Base-by-base conservation (phyloP, 495 filamentous ascomycete genomes). In the Schizothecium vesticola region DNA sequence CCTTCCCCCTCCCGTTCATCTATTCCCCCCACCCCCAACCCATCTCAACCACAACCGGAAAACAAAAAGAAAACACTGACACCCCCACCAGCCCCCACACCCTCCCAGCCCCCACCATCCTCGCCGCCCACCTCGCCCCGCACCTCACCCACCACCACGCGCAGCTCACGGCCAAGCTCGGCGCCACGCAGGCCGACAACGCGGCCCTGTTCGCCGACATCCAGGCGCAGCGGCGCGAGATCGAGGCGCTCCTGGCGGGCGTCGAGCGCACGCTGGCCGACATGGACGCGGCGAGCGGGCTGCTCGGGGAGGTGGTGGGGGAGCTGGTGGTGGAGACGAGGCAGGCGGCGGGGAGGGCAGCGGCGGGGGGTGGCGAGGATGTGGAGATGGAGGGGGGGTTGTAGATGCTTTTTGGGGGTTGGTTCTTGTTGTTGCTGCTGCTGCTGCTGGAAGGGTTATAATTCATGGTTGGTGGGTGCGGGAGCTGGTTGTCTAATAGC, bases 251-350 rank as follows among this genome's bases (percentile, higher is more conserved):
- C 62, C 74, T 95, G 43, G 80, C 73, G 5, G 81, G 84, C 12
- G 81, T 95, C 25, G 92, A 93, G 75, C 80, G 78, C 25, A 84
- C 89, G 26, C 83, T 94, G 58, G 78, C 80, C 24, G 92, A 95
- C 79, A 74, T 96, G 68, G 89, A 91, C 72, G 87, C 82, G 12
- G 87, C 89, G 36, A 88, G 85, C 55, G 76, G 79, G 60, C 71
- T 82, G 70, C 74, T 84, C 51, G 80, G 73, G 24, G 76, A 68
- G 31, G 74, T 83, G 22, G 80, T 83, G 5, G 84, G 84, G 56
- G 80, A 79, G 43, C 70, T 87, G 57, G 80, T 77, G 16, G 72
- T 70, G 56, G 85, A 86, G 75, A 80, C 81, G 56, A 75, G 82
- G 70, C 77, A 70, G 25, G 82, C 81, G 3, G 80, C 83, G 3